Evolutionary conservation across 2,329 filamentous ascomycete species (phyloP).

Genomic region (Coleophoma eucalyptorum): DNA sequence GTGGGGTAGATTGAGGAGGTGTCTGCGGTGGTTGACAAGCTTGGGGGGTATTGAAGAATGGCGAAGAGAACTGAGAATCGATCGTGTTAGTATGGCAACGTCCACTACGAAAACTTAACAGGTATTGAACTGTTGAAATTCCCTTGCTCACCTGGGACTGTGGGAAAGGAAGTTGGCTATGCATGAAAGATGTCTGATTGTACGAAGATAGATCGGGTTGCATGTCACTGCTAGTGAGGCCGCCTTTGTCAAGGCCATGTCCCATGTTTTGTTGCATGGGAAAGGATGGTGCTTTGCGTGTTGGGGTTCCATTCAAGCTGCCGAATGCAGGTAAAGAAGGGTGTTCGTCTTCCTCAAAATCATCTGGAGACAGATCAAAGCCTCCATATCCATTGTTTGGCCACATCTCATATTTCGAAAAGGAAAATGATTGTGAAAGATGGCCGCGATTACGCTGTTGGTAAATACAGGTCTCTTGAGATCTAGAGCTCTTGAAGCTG

Average conservation of each 20-base stretch:
- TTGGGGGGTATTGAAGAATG: slow-evolving; percentile 12
- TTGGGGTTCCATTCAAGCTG: slow-evolving; percentile 1
- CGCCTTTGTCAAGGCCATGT: slow-evolving; percentile 13
- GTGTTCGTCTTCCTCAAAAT: slow-evolving; percentile 16
- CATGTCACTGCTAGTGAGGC: slow-evolving; percentile 11
- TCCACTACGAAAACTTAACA: not conserved
- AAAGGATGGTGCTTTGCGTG: slow-evolving; percentile 14
- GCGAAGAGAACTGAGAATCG: slow-evolving; percentile 16
- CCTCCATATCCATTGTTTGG: slow-evolving; percentile 18
- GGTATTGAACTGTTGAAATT: not conserved
- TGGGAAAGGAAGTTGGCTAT: slow-evolving; percentile 17
- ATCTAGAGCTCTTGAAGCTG: no score
- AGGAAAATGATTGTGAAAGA: not conserved
- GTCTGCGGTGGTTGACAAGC: slow-evolving; percentile 4
- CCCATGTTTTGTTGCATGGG: slow-evolving; percentile 11
- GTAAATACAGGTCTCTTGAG: no score
- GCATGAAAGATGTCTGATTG: slow-evolving; percentile 16
- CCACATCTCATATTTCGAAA: slow-evolving; percentile 17
- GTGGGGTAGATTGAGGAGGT: slow-evolving; percentile 14
- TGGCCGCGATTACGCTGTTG: no score
- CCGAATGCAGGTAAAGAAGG: slow-evolving; percentile 9
- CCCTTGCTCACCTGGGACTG: slow-evolving; percentile 19
- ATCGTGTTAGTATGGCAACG: slow-evolving; percentile 9
- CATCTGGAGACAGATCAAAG: no score
- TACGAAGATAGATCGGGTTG: slow-evolving; percentile 16